Conservation (phyloP, 208 protist genomes). For the Wallacemonas rigidus region DNA sequence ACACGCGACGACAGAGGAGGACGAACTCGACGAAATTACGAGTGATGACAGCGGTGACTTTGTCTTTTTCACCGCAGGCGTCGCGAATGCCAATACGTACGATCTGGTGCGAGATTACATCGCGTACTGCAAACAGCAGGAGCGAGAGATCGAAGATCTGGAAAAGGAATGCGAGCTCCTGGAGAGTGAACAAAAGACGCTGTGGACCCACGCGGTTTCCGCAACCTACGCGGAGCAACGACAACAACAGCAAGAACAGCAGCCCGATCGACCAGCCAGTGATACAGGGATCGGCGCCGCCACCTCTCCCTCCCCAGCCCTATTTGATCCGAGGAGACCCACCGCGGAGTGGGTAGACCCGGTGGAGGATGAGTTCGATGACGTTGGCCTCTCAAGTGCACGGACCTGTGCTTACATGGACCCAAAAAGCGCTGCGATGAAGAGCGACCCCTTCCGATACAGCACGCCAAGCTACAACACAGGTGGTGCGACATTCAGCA, state of each 20-base stretch:
- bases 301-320: neutral
- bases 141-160: constrained; percentile 23
- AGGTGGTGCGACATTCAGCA: constrained; percentile 19
- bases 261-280: no score
- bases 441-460: constrained; percentile 26
- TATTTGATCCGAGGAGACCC: neutral
- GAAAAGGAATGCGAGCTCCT: constrained; percentile 26
- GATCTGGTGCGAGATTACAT: constrained; percentile 35
- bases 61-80: constrained; percentile 24
- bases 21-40: constrained; percentile 29
- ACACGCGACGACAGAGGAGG: neutral
- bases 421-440: neutral
- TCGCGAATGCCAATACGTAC: constrained; percentile 26
- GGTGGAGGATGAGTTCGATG: constrained; percentile 61
- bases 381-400: constrained; percentile 34
- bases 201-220: constrained; percentile 21
- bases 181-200: constrained; percentile 29
- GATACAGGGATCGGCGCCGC: neutral
- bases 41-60: constrained; percentile 51
- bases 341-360: constrained; percentile 17
- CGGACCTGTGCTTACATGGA: constrained; percentile 31
- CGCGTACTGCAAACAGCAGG: constrained; percentile 36
- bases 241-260: neutral
- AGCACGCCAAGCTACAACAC: constrained; percentile 10
- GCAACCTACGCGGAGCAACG: neutral